These are phyloP conservation scores for Neurospora discreta DNA, from an alignment of 495 filamentous ascomycete genomes.

Conservation along the genomic window DNA sequence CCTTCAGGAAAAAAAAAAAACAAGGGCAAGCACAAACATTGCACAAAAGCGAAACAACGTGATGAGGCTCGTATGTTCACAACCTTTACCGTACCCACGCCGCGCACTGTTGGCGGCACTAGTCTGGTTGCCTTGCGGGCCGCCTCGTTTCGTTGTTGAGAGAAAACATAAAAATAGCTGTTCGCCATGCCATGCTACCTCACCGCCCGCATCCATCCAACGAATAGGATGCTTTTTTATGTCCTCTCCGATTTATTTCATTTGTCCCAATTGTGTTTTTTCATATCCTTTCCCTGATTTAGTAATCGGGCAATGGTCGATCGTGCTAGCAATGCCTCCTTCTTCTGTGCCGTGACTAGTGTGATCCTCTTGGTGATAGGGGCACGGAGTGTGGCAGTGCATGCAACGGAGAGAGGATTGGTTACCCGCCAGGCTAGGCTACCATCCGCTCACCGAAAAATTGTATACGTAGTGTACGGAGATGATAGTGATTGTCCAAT, in stretches of 20 bases:
- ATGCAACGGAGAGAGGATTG: not conserved
- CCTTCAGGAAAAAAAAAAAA: not conserved
- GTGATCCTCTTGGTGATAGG: not conserved
- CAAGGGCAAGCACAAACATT: not conserved
- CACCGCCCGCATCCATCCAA: not conserved
- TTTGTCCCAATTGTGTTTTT: not conserved
- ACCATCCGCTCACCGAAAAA: not conserved
- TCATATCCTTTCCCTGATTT: not conserved
- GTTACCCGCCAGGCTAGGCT: not conserved
- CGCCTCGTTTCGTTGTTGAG: not conserved
- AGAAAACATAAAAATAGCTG: not conserved
- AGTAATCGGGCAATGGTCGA: not conserved
- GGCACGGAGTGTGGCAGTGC: not conserved
- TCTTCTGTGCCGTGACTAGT: not conserved
- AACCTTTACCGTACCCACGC: not conserved
- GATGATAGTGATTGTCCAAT: not conserved
- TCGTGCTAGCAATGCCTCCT: not conserved
- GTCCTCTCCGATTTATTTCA: not conserved
- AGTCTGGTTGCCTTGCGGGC: not conserved
- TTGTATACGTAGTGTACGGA: not conserved
- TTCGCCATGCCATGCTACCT: not conserved
- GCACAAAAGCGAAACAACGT: not conserved
- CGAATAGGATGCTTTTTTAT: not conserved
- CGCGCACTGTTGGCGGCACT: not conserved
- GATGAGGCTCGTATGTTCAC: not conserved